A percentile compares a stretch with the other conserved stretches of the same genome.
These are phyloP conservation scores for Ceratocystis huliohia DNA, from an alignment of 2,329 filamentous ascomycete species.

Conservation along the genomic window DNA sequence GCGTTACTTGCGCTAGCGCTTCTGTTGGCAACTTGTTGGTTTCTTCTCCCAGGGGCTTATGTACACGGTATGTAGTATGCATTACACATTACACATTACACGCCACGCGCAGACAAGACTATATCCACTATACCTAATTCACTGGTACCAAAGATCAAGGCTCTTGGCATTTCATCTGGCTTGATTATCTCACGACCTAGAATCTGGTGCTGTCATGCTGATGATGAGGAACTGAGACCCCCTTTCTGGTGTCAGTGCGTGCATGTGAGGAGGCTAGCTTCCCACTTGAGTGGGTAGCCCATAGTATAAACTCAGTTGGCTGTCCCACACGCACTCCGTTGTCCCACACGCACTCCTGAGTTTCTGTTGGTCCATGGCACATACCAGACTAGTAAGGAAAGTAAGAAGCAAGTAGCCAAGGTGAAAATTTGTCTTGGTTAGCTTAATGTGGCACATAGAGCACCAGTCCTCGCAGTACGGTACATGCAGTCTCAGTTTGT, in stretches of 20 bases:
- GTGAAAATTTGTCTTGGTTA: neutral
- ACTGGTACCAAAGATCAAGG: neutral
- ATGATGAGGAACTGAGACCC: slow-evolving; percentile 1
- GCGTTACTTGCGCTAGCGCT: no score
- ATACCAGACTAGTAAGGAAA: neutral
- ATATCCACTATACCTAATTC: neutral
- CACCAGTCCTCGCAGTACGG: no score
- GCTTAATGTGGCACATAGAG: neutral
- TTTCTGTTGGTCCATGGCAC: neutral
- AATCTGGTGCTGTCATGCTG: neutral
- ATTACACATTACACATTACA: neutral
- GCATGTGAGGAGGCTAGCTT: neutral
- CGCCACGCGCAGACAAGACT: neutral
- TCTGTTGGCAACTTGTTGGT: no score
- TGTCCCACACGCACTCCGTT: neutral
- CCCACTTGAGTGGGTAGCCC: neutral
- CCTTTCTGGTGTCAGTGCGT: slow-evolving; percentile 3
- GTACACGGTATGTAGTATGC: neutral
- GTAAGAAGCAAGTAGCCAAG: neutral
- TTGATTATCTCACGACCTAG: neutral
- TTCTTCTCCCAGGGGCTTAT: no score
- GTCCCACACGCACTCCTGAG: slow-evolving; percentile 2
- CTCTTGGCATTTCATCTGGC: neutral
- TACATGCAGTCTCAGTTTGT: neutral
- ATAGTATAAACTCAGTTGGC: neutral